Evolutionary conservation across 345 rosid species (phyloP).

Genomic region (Noccaea bulbosa): DNA sequence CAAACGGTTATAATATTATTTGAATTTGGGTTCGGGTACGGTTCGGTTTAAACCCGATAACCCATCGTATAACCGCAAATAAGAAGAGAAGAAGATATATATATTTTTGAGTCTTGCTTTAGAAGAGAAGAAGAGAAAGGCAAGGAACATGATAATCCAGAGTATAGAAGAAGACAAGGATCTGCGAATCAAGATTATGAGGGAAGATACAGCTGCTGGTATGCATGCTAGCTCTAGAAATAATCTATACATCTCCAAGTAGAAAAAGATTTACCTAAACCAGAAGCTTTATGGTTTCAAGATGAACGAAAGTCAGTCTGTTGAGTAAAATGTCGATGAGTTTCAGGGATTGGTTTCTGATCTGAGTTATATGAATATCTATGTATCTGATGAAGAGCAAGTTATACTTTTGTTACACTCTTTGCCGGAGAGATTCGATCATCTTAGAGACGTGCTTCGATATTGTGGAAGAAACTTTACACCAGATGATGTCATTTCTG

Average conservation of each 20-base stretch:
- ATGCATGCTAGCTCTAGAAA: slow-evolving; percentile 16
- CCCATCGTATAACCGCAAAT: too few relatives aligned
- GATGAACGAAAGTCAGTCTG: slow-evolving; percentile 11
- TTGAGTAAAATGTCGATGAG: slow-evolving; percentile 21
- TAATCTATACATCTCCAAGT: background rate
- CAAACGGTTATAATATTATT: too few relatives aligned
- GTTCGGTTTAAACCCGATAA: too few relatives aligned
- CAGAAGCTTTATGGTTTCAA: background rate
- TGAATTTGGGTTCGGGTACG: too few relatives aligned
- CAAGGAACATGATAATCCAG: background rate
- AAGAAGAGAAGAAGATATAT: background rate
- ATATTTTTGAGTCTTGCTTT: background rate
- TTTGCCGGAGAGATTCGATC: slow-evolving; percentile 7
- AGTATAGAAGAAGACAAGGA: background rate
- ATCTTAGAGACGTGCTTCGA: background rate
- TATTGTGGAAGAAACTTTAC: slow-evolving; percentile 10
- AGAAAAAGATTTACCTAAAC: slow-evolving; percentile 8
- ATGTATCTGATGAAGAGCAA: slow-evolving; percentile 5
- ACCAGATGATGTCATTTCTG: background rate
- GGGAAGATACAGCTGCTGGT: slow-evolving; percentile 10
- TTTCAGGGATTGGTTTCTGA: slow-evolving; percentile 11
- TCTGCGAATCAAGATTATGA: background rate
- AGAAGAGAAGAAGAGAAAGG: slow-evolving; percentile 16
- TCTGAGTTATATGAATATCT: background rate
- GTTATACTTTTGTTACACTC: slow-evolving; percentile 3